Evolutionary conservation across 352 stramenopile genomes (phyloP).

Genomic region (Phytophthora macrochlamydospora): DNA sequence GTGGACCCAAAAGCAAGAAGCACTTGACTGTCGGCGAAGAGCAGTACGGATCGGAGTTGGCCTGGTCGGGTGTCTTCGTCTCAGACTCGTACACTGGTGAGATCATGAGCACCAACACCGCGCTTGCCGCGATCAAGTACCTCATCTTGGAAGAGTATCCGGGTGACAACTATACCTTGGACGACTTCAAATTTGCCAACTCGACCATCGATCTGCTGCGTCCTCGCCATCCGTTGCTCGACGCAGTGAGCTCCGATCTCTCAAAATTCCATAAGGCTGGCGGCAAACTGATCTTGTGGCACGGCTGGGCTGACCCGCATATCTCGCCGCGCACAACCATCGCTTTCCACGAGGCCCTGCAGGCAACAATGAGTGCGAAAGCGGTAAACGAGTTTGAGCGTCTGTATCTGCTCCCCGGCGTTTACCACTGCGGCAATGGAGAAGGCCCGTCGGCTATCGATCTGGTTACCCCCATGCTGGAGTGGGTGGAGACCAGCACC

Average conservation of each 20-base stretch:
- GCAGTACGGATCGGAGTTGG: slow-evolving; percentile 48
- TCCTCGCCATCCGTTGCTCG: slow-evolving; percentile 36
- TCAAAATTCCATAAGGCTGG: slow-evolving; percentile 40
- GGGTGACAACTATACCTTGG: slow-evolving; percentile 45
- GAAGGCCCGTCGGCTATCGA: slow-evolving; percentile 46
- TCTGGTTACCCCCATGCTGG: slow-evolving; percentile 49
- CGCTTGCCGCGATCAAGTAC: slow-evolving; percentile 46
- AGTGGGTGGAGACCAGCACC: slow-evolving; percentile 42
- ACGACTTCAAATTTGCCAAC: slow-evolving; percentile 42
- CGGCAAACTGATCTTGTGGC: slow-evolving; percentile 51
- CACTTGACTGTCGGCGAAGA: slow-evolving; percentile 49
- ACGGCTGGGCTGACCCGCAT: slow-evolving; percentile 53
- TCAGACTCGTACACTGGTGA: slow-evolving; percentile 24
- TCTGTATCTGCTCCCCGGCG: slow-evolving; percentile 49
- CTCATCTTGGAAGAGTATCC: slow-evolving; percentile 45
- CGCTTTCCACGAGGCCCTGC: slow-evolving; percentile 44
- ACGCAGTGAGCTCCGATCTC: slow-evolving; percentile 45
- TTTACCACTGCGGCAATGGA: slow-evolving; percentile 50
- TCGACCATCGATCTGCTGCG: slow-evolving; percentile 42
- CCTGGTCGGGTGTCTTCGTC: slow-evolving; percentile 49
- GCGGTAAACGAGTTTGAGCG: slow-evolving; percentile 43
- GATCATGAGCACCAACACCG: slow-evolving; percentile 37
- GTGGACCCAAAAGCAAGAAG: slow-evolving; percentile 26
- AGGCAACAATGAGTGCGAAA: slow-evolving; percentile 35
- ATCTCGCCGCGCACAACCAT: slow-evolving; percentile 56